Base-by-base conservation (phyloP, 2,329 filamentous ascomycete species). In the Epicoccum nigrum region DNA sequence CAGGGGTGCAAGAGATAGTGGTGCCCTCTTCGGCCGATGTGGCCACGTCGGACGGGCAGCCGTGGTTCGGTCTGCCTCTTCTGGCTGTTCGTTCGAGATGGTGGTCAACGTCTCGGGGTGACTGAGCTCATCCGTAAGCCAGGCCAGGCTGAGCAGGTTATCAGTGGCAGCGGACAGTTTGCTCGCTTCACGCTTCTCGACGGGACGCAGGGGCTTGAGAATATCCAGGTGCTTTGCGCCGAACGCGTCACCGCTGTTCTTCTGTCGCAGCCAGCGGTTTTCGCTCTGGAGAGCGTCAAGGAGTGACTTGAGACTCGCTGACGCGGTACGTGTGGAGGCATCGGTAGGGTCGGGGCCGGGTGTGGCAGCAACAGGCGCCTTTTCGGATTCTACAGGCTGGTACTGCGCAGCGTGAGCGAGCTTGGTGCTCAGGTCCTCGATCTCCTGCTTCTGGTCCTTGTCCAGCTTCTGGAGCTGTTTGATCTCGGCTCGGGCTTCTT, bases 261-360 rank as follows among this genome's bases (percentile, higher is more conserved):
- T 62, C 20, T 56, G 57, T 15, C 67, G 65, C 23, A 70, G 53
- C 65, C 65, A 70, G 15, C 61, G 61, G 28, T 69, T 70, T 21
- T 70, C 66, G 16, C 56, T 55, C n/a, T 60, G 54, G 3, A 69
- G 51, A 16, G 67, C 67, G 7, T 60, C 51, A 15, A 69, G 40
- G 23, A 68, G 54, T 0, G 59, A 55, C 34, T 55, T 54, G 12
- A 62, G 27, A 12, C 54, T 51, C 7, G 51, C 55, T 25, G 64
- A 59, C 4, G 59, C 41, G 9, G 13, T 55, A 17, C 49, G 43
- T 31, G 37, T 23, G 7, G 48, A 50, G 9, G 50, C 39, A 5
- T 50, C 43, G n/a, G 54, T 45, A 20, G 55, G 52, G 17, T 62
- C 60, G 25, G 32, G 43, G 7, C 38, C 43, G 3, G 43, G 49